These are phyloP conservation scores for Amborella trichopoda DNA, from an alignment of 164 flowering plant genomes.

Conservation along the genomic window DNA sequence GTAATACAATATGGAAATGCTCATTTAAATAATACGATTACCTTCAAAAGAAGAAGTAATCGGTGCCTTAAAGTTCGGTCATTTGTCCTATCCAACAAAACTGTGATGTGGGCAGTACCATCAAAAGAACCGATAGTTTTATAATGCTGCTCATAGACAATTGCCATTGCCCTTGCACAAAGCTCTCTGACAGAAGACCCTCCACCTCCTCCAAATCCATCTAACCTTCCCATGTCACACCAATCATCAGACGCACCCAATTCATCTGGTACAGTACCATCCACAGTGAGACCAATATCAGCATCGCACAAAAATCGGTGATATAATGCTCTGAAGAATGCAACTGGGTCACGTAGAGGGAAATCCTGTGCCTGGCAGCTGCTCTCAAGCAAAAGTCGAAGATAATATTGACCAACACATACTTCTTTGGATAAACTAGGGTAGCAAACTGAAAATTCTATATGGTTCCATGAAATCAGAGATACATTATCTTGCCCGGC, in stretches of 20 bases:
- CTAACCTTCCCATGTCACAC: conserved; percentile 98
- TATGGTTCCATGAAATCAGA: conserved; percentile 92
- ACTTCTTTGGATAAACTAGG: conserved; percentile 92
- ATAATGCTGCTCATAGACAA: conserved; percentile 90
- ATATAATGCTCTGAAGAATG: conserved; percentile 90
- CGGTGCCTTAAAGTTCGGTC: conserved; percentile 96
- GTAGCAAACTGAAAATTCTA: conserved; percentile 77
- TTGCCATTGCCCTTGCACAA: conserved; percentile 98
- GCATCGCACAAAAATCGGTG: conserved; percentile 97
- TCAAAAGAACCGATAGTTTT: conserved; percentile 80
- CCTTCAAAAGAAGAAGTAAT: conserved; percentile 82
- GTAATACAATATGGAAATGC: too few relatives aligned
- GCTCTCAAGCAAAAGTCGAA: conserved; percentile 84
- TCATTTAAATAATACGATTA: conserved; percentile 16
- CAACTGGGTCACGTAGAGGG: conserved; percentile 92
- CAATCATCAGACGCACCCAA: conserved; percentile 96
- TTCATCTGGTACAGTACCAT: conserved; percentile 95
- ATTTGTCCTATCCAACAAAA: conserved; percentile 87
- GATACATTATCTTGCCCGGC: conserved; percentile 52
- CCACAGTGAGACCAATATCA: conserved; percentile 88
- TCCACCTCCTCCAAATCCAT: conserved; percentile 99
- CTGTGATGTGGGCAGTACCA: conserved; percentile 93
- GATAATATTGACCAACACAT: conserved; percentile 97
- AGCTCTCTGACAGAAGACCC: conserved; percentile 95
- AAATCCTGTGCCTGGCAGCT: conserved; percentile 82